These are phyloP conservation scores for Boletus mariae DNA, from an alignment of 1,284 basidiomycete genomes.

Conservation along the genomic window DNA sequence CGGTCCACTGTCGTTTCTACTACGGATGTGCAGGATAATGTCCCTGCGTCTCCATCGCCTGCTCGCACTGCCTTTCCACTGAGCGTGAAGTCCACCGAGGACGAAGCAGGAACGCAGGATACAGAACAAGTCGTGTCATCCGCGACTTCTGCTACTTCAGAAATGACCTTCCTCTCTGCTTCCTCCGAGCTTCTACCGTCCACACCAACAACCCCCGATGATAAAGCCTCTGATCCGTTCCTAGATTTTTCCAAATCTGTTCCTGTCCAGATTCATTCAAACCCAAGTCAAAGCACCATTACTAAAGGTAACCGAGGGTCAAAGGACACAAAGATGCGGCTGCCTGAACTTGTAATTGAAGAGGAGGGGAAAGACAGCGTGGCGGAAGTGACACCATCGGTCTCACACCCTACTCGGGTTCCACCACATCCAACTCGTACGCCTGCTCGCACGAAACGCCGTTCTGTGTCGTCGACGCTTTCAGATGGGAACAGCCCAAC, in stretches of 20 bases:
- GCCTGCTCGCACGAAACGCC: slow-evolving; percentile 90
- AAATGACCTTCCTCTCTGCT: slow-evolving; percentile 51
- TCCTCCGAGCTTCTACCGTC: slow-evolving; percentile 52
- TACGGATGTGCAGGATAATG: slow-evolving; percentile 25
- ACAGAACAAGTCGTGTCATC: slow-evolving; percentile 42
- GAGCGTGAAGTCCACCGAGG: slow-evolving; percentile 13
- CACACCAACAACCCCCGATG: slow-evolving; percentile 54
- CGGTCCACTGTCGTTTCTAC: slow-evolving; percentile 37
- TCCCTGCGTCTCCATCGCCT: slow-evolving; percentile 30
- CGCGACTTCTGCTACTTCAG: slow-evolving; percentile 44
- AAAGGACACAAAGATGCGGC: slow-evolving; percentile 12
- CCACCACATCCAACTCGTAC: slow-evolving; percentile 76
- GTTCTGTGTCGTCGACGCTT: slow-evolving; percentile 84
- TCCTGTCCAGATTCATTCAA: slow-evolving; percentile 40
- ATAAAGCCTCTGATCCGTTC: slow-evolving; percentile 42
- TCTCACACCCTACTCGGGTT: slow-evolving; percentile 34
- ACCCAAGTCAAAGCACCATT: slow-evolving; percentile 52
- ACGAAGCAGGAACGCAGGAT: slow-evolving; percentile 36
- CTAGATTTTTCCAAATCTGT: slow-evolving; percentile 19
- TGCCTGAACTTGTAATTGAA: slow-evolving; percentile 47
- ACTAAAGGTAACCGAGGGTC: slow-evolving; percentile 18
- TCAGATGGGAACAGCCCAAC: slow-evolving; percentile 57
- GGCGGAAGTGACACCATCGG: slow-evolving; percentile 9
- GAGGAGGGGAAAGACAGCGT: slow-evolving; percentile 32
- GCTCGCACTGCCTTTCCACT: slow-evolving; percentile 21